Conservation (phyloP, 345 rosid genomes). For the Clausena lansium region DNA sequence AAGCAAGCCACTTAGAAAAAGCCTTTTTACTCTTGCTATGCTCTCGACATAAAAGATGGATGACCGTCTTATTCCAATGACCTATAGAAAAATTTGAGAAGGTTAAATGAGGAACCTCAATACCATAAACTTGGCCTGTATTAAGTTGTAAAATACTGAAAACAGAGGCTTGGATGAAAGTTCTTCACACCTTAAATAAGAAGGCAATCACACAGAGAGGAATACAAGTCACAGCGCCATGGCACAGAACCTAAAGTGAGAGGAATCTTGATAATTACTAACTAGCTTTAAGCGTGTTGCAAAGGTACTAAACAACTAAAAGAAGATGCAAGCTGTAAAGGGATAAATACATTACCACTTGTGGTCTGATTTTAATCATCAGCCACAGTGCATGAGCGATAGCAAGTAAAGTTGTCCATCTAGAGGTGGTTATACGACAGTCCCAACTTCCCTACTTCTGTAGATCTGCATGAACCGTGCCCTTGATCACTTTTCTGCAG, state of each 20-base stretch:
- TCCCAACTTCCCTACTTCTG: no score
- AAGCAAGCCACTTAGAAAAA: slow-evolving; percentile 81
- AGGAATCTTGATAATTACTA: neutral
- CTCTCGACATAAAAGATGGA: slow-evolving; percentile 81
- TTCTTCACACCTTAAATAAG: slow-evolving; percentile 56
- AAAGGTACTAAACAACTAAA: neutral
- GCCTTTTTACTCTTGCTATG: slow-evolving; percentile 83
- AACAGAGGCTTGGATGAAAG: neutral
- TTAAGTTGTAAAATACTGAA: neutral
- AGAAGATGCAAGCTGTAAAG: neutral
- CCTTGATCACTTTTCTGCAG: no score
- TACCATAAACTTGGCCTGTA: neutral
- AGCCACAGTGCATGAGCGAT: slow-evolving; percentile 56
- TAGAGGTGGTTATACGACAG: slow-evolving; percentile 82
- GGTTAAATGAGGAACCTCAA: neutral
- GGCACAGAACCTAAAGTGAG: slow-evolving; percentile 68
- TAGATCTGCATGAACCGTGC: no score
- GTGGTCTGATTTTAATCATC: slow-evolving; percentile 77
- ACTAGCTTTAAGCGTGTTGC: slow-evolving; percentile 2
- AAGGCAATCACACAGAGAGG: slow-evolving; percentile 73
- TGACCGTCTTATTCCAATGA: slow-evolving; percentile 79
- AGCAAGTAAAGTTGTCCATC: slow-evolving; percentile 78
- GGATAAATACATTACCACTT: slow-evolving; percentile 56
- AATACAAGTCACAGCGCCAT: slow-evolving; percentile 95
- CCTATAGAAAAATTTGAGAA: slow-evolving; percentile 38